phyloP scores from a whole-genome alignment of 139 green algal species.

The Coelastrella sp. region DNA sequence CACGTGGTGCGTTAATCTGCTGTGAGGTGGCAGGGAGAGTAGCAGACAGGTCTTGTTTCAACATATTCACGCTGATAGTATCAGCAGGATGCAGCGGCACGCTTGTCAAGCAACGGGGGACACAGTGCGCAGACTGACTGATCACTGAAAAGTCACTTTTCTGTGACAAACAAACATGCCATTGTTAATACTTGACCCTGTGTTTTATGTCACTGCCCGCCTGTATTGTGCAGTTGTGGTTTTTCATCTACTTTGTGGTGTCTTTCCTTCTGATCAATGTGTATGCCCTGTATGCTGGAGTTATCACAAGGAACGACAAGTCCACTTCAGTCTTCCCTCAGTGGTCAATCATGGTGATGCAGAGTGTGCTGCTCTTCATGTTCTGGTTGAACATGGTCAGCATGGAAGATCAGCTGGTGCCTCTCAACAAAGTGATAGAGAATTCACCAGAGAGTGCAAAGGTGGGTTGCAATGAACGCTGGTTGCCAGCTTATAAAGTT shows the following conservation, averaged over 20 bases:
- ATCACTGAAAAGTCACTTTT: too few species aligned
- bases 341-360: slow-evolving; percentile 36
- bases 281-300: not conserved
- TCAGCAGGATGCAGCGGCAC: too few species aligned
- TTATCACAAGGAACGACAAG: slow-evolving; percentile 14
- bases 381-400: slow-evolving; percentile 32
- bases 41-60: too few species aligned
- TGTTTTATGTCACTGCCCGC: too few species aligned
- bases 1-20: too few species aligned
- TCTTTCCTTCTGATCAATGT: slow-evolving; percentile 13
- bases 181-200: too few species aligned
- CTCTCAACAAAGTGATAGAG: slow-evolving; percentile 38
- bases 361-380: slow-evolving; percentile 34
- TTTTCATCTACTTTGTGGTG: slow-evolving; percentile 15
- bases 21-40: too few species aligned
- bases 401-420: slow-evolving; percentile 41
- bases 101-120: too few species aligned
- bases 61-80: too few species aligned
- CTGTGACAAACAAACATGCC: too few species aligned
- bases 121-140: too few species aligned
- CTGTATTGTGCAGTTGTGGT: slow-evolving; percentile 26
- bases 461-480: not conserved
- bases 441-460: slow-evolving; percentile 30
- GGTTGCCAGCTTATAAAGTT: not conserved
- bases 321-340: slow-evolving; percentile 15